These are phyloP conservation scores for Boletus pseudopeckii DNA, from an alignment of 768 basidiomycete species.

Conservation along the genomic window DNA sequence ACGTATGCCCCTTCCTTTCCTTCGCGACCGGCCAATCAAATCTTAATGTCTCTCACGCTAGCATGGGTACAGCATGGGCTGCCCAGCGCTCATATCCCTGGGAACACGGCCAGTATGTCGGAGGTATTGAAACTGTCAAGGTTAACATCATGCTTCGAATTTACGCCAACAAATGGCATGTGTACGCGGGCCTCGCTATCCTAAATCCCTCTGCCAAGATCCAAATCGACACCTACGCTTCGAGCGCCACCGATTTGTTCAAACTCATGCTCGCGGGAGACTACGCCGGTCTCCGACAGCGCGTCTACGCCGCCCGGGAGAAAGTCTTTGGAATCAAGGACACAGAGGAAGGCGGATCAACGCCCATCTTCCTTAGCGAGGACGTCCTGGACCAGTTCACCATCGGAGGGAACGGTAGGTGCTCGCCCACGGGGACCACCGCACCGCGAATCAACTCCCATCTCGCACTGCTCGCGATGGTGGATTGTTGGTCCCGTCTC, in stretches of 20 bases:
- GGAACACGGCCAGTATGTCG: slow-evolving; percentile 93
- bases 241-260: slow-evolving; percentile 83
- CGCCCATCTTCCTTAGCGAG: slow-evolving; percentile 80
- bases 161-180: slow-evolving; percentile 97
- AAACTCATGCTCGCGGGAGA: slow-evolving; percentile 84
- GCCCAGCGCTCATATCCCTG: slow-evolving; percentile 79
- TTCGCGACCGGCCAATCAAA: neutral
- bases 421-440: slow-evolving; percentile 7
- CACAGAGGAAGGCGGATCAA: slow-evolving; percentile 25
- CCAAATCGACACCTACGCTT: slow-evolving; percentile 91
- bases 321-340: slow-evolving; percentile 64
- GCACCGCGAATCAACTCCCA: slow-evolving; percentile 70
- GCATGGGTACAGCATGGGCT: slow-evolving; percentile 98
- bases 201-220: slow-evolving; percentile 85
- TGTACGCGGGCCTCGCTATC: slow-evolving; percentile 98
- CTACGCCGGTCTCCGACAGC: slow-evolving; percentile 53
- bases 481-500: slow-evolving; percentile 93
- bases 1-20: slow-evolving; percentile 48
- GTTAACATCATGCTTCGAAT: slow-evolving; percentile 94
- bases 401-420: slow-evolving; percentile 46
- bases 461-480: slow-evolving; percentile 93
- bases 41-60: slow-evolving; percentile 30
- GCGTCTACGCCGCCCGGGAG: slow-evolving; percentile 72
- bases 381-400: slow-evolving; percentile 88
- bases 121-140: slow-evolving; percentile 97